A percentile compares a stretch with the other conserved stretches of the same genome.
Conservation (phyloP, 768 basidiomycete species). For the Peribolospora kevripleyi region DNA sequence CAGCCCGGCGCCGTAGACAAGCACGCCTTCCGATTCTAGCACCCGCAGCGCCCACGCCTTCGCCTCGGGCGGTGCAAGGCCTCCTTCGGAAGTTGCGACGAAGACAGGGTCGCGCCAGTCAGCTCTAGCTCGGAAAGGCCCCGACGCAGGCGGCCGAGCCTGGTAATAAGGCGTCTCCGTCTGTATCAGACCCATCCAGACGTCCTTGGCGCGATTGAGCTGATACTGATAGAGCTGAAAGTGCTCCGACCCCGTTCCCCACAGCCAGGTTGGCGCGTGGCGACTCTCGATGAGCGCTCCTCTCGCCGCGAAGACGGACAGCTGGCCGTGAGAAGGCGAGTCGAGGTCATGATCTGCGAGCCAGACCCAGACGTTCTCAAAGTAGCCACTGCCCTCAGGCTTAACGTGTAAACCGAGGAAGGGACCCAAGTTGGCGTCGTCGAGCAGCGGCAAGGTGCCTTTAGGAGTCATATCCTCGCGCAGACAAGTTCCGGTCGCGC, state of each 20-base stretch:
- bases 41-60: slow-evolving; percentile 38
- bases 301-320: slow-evolving; percentile 38
- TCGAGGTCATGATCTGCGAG: slow-evolving; percentile 58
- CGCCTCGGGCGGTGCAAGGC: slow-evolving; percentile 12
- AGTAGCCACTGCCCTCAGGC: slow-evolving; percentile 20
- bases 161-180: slow-evolving; percentile 39
- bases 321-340: slow-evolving; percentile 21
- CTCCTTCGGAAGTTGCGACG: slow-evolving; percentile 6
- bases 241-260: slow-evolving; percentile 23
- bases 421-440: slow-evolving; percentile 31
- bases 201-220: too few relatives aligned
- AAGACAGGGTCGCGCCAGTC: slow-evolving; percentile 34
- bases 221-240: too few relatives aligned
- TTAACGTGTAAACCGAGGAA: slow-evolving; percentile 42
- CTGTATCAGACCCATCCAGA: too few relatives aligned
- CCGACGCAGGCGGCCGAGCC: slow-evolving; percentile 32
- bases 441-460: slow-evolving; percentile 9
- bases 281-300: slow-evolving; percentile 53
- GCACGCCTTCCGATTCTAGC: slow-evolving; percentile 29
- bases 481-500: slow-evolving; percentile 14
- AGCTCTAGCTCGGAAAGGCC: slow-evolving; percentile 29
- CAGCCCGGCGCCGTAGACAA: slow-evolving; percentile 42
- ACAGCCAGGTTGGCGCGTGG: slow-evolving; percentile 51
- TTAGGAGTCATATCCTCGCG: not conserved
- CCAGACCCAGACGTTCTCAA: slow-evolving; percentile 42